Evolutionary conservation across 805 yeast species (phyloP).

Genomic region (Yarrowia sp.): DNA sequence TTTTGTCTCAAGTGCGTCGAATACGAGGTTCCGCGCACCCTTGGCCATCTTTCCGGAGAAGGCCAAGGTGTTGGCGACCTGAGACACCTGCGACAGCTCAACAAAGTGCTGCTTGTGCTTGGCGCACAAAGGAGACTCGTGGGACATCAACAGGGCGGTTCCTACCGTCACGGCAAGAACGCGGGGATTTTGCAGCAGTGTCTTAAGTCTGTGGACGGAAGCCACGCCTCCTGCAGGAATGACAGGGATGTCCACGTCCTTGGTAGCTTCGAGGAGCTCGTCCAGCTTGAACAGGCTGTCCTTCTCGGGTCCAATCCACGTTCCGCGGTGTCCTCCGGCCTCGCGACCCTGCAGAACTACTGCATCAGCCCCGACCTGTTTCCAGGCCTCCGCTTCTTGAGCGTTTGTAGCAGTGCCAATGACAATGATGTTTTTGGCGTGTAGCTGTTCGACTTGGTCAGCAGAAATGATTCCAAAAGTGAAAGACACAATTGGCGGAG

Average conservation of each 20-base stretch:
- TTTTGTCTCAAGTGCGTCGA: not conserved
- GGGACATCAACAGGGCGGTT: conserved; percentile 44
- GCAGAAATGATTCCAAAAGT: conserved; percentile 51
- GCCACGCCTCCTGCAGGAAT: conserved; percentile 58
- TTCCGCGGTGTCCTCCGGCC: conserved; percentile 67
- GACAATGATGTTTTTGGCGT: conserved; percentile 43
- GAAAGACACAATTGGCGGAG: conserved; percentile 52
- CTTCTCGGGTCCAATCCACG: conserved; percentile 43
- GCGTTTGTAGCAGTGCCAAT: conserved; percentile 50
- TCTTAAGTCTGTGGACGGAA: conserved; percentile 37
- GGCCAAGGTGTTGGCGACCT: conserved; percentile 4
- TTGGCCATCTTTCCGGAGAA: conserved; percentile 22
- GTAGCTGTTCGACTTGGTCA: conserved; percentile 40
- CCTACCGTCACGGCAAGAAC: conserved; percentile 56
- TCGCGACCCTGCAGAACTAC: conserved; percentile 57
- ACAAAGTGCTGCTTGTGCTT: not conserved
- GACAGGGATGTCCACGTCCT: conserved; percentile 30
- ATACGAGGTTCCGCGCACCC: not conserved
- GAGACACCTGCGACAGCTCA: not conserved
- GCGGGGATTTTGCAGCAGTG: conserved; percentile 25
- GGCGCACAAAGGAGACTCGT: not conserved
- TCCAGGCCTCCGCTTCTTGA: conserved; percentile 43
- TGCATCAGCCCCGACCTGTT: conserved; percentile 46
- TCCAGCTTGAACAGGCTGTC: conserved; percentile 31
- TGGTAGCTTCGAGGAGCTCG: conserved; percentile 30